These are phyloP conservation scores for Mortierella sp. DNA, from an alignment of 371 early-diverging fungal genomes.

Conservation along the genomic window DNA sequence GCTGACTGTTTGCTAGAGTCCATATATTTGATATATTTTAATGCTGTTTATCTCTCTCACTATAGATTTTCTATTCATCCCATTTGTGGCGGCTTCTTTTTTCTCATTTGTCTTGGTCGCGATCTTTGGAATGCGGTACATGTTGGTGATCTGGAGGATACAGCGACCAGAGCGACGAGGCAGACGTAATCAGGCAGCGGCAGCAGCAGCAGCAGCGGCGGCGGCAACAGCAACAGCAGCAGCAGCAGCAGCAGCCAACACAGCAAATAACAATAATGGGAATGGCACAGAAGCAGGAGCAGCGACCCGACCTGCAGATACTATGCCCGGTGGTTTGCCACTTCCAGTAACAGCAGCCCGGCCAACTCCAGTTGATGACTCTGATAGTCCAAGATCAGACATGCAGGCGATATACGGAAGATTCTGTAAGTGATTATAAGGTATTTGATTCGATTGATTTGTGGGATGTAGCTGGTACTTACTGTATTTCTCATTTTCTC, in stretches of 20 bases:
- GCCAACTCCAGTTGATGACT: slow-evolving; percentile 25
- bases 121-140: slow-evolving; percentile 80
- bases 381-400: slow-evolving; percentile 55
- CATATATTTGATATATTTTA: background rate
- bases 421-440: slow-evolving; percentile 61
- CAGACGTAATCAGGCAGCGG: slow-evolving; percentile 32
- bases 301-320: slow-evolving; percentile 18
- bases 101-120: slow-evolving; percentile 79
- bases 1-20: background rate
- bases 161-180: slow-evolving; percentile 71
- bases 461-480: background rate
- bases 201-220: slow-evolving; percentile 18
- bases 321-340: slow-evolving; percentile 50
- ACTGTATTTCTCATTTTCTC: background rate
- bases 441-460: background rate
- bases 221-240: slow-evolving; percentile 8
- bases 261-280: slow-evolving; percentile 3
- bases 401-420: slow-evolving; percentile 65
- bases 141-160: slow-evolving; percentile 78
- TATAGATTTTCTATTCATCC: slow-evolving; percentile 68
- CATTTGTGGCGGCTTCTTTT: slow-evolving; percentile 76
- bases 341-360: slow-evolving; percentile 47
- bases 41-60: background rate
- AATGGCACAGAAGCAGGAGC: background rate
- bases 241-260: background rate